These are phyloP conservation scores for Saccharomycopsis fermentans DNA, from an alignment of 805 yeast species.

Conservation along the genomic window DNA sequence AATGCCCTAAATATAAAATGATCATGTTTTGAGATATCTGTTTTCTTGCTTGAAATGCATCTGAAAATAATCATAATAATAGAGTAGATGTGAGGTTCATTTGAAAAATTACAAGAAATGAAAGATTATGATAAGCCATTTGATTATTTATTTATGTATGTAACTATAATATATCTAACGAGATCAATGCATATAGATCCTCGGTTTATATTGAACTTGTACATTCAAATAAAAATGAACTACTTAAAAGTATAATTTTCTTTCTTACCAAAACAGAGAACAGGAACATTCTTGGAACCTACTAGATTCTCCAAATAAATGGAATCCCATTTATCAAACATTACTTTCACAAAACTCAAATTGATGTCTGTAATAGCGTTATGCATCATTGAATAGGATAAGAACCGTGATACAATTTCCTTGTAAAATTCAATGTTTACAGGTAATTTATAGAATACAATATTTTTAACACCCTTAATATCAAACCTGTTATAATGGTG, in stretches of 20 bases:
- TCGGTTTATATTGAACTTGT: too few species aligned
- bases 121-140: neutral
- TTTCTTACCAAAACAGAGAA: constrained; percentile 11
- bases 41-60: too few species aligned
- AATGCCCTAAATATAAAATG: too few species aligned
- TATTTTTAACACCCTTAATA: constrained; percentile 71
- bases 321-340: constrained; percentile 76
- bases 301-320: constrained; percentile 72
- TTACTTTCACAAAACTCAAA: constrained; percentile 34
- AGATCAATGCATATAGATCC: too few species aligned
- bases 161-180: neutral
- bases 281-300: constrained; percentile 32
- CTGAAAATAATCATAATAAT: too few species aligned
- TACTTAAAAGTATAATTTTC: constrained; percentile 13
- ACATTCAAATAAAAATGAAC: neutral
- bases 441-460: constrained; percentile 78
- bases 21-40: too few species aligned
- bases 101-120: too few species aligned
- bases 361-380: constrained; percentile 39
- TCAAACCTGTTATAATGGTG: constrained; percentile 87
- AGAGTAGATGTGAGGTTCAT: too few species aligned
- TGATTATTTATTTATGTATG: neutral
- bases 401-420: constrained; percentile 53
- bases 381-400: constrained; percentile 47
- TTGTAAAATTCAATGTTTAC: constrained; percentile 74